Evolutionary conservation across 1,139 yeast genomes (phyloP), one percentile per base, ranked within the genome.

Genomic region (Nadsonia commutata): DNA sequence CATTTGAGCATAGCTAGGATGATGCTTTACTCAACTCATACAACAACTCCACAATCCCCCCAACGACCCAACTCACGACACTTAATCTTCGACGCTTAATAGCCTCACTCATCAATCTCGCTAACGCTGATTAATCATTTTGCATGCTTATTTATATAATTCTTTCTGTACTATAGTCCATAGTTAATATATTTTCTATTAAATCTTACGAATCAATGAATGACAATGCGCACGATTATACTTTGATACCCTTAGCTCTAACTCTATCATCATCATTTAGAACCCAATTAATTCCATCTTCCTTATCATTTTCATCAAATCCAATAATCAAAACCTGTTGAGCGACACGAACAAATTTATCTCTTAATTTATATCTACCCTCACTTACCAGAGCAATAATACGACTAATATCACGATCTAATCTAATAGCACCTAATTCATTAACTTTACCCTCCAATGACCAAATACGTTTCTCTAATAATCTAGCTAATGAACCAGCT

Each of bases 301-400:
- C 72, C 19, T 68, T 73, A 8, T 82, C 94, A 44, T 80, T 90
- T 48, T 82, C 90, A 52, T 85, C 95, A 66, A 85, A 71, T 2
- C 95, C 93, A 37, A 86, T 68, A 40, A 85, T 66, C 66, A 84
- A 72, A 8, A 85, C 81, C 40, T 88, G 70, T 59, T 88, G 97
- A 0, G 95, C 85, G 2, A 85, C 78, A 47, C 85, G 70, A 2
- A 81, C 71, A 56, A 88, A 90, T 54, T 76, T 74, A 48, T 84
- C 90, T 49, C 95, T 69, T 52, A 86, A 65, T 40, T 72, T 74
- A 59, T 85, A 90, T 42, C 61, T 52, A 7, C 57, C 55, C 22
- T 58, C 62, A 20, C 62, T 56, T 16, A 61, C 56, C 18, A 54
- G 52, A 18, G 60, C 52, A 42, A 90, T 82, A 37, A 88, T 70